These are phyloP conservation scores for Annulohypoxylon moriforme DNA, from an alignment of 495 filamentous ascomycete genomes.

Conservation along the genomic window DNA sequence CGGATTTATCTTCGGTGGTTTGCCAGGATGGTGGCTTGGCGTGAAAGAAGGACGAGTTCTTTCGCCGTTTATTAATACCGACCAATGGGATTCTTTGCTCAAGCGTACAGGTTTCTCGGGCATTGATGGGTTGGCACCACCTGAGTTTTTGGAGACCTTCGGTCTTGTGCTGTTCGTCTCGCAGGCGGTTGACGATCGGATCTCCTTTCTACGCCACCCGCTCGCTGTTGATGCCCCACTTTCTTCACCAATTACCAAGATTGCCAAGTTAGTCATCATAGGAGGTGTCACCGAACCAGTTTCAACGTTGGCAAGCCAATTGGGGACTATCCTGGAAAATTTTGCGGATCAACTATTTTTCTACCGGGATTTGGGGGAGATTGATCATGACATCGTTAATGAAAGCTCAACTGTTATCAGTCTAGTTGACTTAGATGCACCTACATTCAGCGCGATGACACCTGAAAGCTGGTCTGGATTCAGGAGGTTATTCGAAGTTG, in stretches of 20 bases:
- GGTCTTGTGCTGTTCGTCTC: background rate
- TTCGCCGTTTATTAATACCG: slow-evolving; percentile 46
- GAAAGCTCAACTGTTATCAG: background rate
- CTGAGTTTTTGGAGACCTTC: background rate
- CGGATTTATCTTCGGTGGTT: background rate
- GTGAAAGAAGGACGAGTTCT: slow-evolving; percentile 49
- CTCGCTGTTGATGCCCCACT: background rate
- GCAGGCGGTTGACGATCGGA: background rate
- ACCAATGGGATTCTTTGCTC: slow-evolving; percentile 56
- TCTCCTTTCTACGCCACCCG: background rate
- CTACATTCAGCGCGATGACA: background rate
- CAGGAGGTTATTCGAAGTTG: slow-evolving; percentile 45
- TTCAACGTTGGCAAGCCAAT: background rate
- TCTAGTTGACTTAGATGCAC: background rate
- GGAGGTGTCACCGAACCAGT: background rate
- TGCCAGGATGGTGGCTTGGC: slow-evolving; percentile 60
- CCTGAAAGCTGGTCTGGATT: background rate
- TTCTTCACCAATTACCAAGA: background rate
- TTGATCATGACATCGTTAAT: background rate
- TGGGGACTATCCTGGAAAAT: background rate
- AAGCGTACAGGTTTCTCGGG: background rate
- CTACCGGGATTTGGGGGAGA: background rate
- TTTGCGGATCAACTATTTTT: background rate
- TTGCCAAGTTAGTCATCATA: background rate
- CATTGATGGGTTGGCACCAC: background rate